phyloP scores from a whole-genome alignment of 768 basidiomycete species.

The Plicaturopsis crispa region DNA sequence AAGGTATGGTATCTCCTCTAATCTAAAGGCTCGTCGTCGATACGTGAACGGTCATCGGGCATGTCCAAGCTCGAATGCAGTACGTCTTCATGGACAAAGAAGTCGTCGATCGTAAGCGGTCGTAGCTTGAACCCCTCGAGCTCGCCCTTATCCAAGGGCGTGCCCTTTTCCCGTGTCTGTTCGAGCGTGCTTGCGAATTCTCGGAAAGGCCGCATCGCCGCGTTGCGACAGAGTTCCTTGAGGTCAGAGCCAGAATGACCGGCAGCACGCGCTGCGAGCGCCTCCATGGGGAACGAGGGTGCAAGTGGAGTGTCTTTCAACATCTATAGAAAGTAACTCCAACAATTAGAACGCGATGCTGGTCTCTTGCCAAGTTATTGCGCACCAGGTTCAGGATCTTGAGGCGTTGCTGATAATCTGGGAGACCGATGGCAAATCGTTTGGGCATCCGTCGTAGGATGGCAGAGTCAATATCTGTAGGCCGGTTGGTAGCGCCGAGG shows the following conservation, averaged over 20 bases:
- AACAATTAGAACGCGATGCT: neutral
- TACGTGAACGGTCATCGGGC: conserved; percentile 1
- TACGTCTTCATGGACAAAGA: conserved; percentile 37
- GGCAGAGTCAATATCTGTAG: conserved; percentile 84
- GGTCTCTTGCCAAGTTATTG: conserved; percentile 3
- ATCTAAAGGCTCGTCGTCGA: too few relatives aligned
- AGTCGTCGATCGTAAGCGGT: conserved; percentile 65
- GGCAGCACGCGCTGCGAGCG: conserved; percentile 61
- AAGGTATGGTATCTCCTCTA: too few relatives aligned
- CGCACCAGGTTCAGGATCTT: conserved; percentile 79
- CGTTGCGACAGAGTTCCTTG: conserved; percentile 86
- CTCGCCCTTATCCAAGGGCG: conserved; percentile 5
- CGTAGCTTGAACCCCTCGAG: conserved; percentile 61
- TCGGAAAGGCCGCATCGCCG: conserved; percentile 88
- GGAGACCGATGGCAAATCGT: conserved; percentile 81
- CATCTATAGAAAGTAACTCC: conserved; percentile 49
- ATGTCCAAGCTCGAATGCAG: conserved; percentile 14
- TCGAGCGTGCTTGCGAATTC: conserved; percentile 79
- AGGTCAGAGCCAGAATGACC: conserved; percentile 88
- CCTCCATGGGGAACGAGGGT: conserved; percentile 49
- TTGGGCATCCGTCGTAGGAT: conserved; percentile 97
- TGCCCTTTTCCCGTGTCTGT: conserved; percentile 10
- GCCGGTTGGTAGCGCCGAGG: conserved; percentile 92
- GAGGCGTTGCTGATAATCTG: conserved; percentile 67
- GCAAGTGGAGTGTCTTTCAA: conserved; percentile 68